Percentiles rank a stretch among this genome's conserved stretches.
Evolutionary conservation across 208 protist species (phyloP).

Genomic region (Wallacemonas sp.): DNA sequence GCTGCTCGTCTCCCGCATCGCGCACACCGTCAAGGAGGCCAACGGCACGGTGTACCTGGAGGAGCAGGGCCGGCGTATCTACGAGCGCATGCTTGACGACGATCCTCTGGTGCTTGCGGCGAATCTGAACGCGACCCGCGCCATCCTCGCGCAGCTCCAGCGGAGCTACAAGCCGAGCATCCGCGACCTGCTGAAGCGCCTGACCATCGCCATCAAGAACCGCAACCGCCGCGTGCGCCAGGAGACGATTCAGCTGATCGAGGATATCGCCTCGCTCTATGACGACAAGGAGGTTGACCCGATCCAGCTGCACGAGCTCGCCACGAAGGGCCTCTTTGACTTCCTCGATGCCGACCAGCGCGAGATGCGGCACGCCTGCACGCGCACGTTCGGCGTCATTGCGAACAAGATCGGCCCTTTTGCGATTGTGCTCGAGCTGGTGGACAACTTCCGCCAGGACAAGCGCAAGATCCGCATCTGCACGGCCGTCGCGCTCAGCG

Average conservation of each 20-base stretch:
- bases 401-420: constrained; percentile 98
- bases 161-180: constrained; percentile 96
- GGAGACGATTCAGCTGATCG: constrained; percentile 98
- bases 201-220: constrained; percentile 99
- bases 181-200: constrained; percentile 96
- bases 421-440: constrained; percentile 98
- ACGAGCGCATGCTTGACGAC: constrained; percentile 98
- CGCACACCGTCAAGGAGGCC: constrained; percentile 94
- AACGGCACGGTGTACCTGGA: constrained; percentile 94
- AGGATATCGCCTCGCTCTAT: constrained; percentile 94
- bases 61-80: constrained; percentile 96
- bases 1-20: constrained; percentile 96
- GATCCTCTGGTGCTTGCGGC: constrained; percentile 97
- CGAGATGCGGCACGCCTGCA: constrained; percentile 94
- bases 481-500: constrained; percentile 99
- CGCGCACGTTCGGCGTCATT: constrained; percentile 99
- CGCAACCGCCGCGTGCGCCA: constrained; percentile 98
- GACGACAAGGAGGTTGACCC: constrained; percentile 74
- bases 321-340: constrained; percentile 99
- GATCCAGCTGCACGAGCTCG: constrained; percentile 95
- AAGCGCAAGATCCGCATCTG: constrained; percentile 99
- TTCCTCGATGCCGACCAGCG: constrained; percentile 99
- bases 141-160: constrained; percentile 97
- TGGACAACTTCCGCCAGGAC: constrained; percentile 99
- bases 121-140: constrained; percentile 96